Evolutionary conservation across 129 eudicot genomes (phyloP), one percentile per base, ranked within the genome.

Genomic region (Smallanthus sonchifolius): DNA sequence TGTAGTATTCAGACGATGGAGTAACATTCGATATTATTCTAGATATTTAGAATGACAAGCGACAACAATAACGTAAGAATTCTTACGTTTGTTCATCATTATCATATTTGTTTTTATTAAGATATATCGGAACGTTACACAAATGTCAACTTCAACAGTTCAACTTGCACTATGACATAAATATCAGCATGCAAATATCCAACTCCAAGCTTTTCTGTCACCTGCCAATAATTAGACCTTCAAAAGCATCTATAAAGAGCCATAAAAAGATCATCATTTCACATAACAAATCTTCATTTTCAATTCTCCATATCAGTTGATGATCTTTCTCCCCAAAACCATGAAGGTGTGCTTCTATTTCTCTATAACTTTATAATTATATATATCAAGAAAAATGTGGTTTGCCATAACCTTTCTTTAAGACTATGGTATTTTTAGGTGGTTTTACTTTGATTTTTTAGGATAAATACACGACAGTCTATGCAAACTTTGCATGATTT

Each of bases 161-260:
- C 59, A 16, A 20, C 61, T 17, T 19, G 62, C 34, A 20, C 35
- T 20, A 7, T 56, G 20, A 56, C 34, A 20, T 36, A 56, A 56
- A 56, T 56, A 56, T 20, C 35, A 52, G 4, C 14, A 2, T 4
- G 14, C 36, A 57, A 24, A 57, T 57, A 28, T 57, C n/a, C 65
- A 30, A 57, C 37, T 28, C 37, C 65, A 28, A 28, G 3, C 10
- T 8, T 28, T 57, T 38, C 8, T 30, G 37, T 57, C 65, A 57
- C 38, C 16, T 10, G 16, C 38, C 65, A 57, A 57, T 57, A 57
- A 57, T 57, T 57, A 24, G 38, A 57, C 65, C 65, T 57, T 10
- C 65, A 28, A 28, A 28, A 57, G 17, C 65, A 57, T 57, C 37
- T 57, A 57, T 57, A 57, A 57, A 57, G n/a, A 57, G 65, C 65